Evolutionary conservation across 2,329 filamentous ascomycete species (phyloP).

Genomic region (Fusarium compactum): DNA sequence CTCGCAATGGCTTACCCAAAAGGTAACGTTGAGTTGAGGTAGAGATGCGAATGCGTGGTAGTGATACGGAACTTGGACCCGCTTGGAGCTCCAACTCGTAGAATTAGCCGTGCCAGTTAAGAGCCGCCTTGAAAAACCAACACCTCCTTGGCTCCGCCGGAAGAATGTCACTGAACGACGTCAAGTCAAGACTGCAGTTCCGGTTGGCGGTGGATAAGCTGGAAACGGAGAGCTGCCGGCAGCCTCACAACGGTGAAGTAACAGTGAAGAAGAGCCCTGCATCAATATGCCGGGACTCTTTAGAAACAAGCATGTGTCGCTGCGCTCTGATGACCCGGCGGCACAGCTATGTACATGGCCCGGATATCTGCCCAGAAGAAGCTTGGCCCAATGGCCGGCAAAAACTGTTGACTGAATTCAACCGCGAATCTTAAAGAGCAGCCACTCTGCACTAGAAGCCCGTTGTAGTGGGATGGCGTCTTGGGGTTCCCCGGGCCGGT

Average conservation of each 20-base stretch:
- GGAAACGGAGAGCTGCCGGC: conserved; percentile 39
- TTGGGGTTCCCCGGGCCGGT: conserved; percentile 28
- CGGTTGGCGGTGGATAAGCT: conserved; percentile 30
- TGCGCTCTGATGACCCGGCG: conserved; percentile 6
- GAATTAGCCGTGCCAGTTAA: conserved; percentile 48
- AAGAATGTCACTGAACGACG: conserved; percentile 36
- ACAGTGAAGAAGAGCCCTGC: conserved; percentile 12
- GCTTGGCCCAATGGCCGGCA: conserved; percentile 30
- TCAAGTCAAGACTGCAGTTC: conserved; percentile 14
- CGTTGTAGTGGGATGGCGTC: conserved; percentile 42
- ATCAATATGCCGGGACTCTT: conserved; percentile 30
- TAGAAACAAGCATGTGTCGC: conserved; percentile 17
- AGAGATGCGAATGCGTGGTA: conserved; percentile 33
- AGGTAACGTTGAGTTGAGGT: conserved; percentile 14
- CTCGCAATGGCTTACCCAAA: conserved; percentile 28
- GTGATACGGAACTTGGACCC: conserved; percentile 34
- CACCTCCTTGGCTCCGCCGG: conserved; percentile 37
- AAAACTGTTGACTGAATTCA: conserved; percentile 33
- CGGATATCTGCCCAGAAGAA: conserved; percentile 36
- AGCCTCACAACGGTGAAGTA: conserved; percentile 4
- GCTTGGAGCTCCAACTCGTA: conserved; percentile 32
- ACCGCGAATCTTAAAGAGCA: conserved; percentile 37
- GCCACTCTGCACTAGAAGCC: conserved; percentile 35
- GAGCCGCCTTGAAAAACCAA: conserved; percentile 37
- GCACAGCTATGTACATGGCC: conserved; percentile 8